phyloP scores from a whole-genome alignment of 495 filamentous ascomycete species.

The Talaromyces wortmannii region DNA sequence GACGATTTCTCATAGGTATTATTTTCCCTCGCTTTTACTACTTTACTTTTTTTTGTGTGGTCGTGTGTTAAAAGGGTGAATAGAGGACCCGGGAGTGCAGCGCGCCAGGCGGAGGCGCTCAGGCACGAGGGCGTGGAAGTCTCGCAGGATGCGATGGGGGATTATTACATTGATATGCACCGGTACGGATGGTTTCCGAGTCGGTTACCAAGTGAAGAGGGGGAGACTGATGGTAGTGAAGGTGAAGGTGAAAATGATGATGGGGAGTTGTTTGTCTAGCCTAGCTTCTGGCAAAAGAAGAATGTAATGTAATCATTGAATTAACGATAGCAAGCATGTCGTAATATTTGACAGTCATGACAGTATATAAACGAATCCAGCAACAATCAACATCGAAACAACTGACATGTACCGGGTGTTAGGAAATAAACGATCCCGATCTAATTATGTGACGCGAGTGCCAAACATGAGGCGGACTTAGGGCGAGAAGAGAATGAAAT shows the following conservation, averaged over 20 bases:
- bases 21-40: conserved; percentile 9
- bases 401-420: too few species aligned
- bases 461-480: too few species aligned
- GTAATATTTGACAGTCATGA: too few species aligned
- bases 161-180: conserved; percentile 59
- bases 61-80: neutral
- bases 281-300: neutral
- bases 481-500: too few species aligned
- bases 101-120: conserved; percentile 62
- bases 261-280: neutral
- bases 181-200: conserved; percentile 74
- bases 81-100: conserved; percentile 62
- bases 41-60: conserved; percentile 3
- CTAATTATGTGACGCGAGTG: too few species aligned
- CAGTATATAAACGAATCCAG: neutral
- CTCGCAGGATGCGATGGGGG: conserved; percentile 55
- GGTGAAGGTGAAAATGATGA: neutral
- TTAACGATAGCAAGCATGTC: neutral
- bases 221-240: conserved; percentile 5
- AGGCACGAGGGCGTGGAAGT: conserved; percentile 64
- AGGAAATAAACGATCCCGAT: too few species aligned
- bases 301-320: neutral
- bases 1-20: conserved; percentile 73
- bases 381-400: too few species aligned
- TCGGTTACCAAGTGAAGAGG: conserved; percentile 28